Evolutionary conservation across 768 basidiomycete genomes (phyloP), one percentile per base, ranked within the genome.

Genomic region (Tulasnella sp.): DNA sequence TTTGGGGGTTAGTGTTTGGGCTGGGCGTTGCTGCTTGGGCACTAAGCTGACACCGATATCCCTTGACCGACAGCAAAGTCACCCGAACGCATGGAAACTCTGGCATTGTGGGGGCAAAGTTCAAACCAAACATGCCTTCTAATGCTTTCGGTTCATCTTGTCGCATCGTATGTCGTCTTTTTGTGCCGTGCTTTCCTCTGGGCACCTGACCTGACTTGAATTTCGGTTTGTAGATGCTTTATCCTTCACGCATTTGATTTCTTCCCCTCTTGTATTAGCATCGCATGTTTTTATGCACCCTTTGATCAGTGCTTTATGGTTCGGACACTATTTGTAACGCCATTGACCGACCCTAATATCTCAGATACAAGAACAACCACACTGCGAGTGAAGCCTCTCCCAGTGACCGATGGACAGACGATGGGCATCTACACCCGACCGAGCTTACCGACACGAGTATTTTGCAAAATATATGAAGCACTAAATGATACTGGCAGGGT

Each of bases 81-180:
- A 96, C 96, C 81, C 93, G 96, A 84, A 90, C 96, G 82, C 96
- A 98, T 87, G 97, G 98, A 82, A 93, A 91, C 86, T 94, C 92
- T 82, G 97, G 97, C 84, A 95, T 96, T 83, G 97, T 98, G 83
- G 96, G 97, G 88, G 92, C 94, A 87, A 98, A 98, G 90, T 98
- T 98, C 91, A 89, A 89, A 82, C 91, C 91, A 84, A 99, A 99
- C 90, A 92, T 99, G 82, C 97, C 97, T 82, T 95, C 97, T 81
- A 93, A 93, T 83, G 91, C 93, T 80, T 98, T 99, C 86, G 97
- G 97, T 87, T 96, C 96, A 79, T 90, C 90, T 84, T 93, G 96
- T 85, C 93, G 96, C 85, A 89, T 97, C 86, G 95, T 97, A 87
- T 82, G 94, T 91, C 73, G 73, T 27, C 31, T 24, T 48, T 27